Evolutionary conservation across 1,139 yeast genomes (phyloP), one percentile per base, ranked within the genome.

Genomic region (Sugiyamaella sp.): DNA sequence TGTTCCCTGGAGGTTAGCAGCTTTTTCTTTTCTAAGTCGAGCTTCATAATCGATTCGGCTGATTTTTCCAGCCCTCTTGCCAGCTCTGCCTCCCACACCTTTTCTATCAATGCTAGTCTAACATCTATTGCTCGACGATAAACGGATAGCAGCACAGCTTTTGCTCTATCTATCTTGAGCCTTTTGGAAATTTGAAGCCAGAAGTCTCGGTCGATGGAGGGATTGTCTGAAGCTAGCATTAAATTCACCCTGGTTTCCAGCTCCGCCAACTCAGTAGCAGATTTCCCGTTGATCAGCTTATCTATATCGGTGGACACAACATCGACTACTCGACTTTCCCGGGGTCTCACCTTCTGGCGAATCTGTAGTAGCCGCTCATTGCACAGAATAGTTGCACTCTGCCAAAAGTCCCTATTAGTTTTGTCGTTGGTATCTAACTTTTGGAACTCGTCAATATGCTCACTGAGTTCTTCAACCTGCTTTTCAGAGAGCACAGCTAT

Each of bases 291-390:
- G 1, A 71, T 55, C 2, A 70, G 53, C 12, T 60, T 57, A 19
- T 71, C 71, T 22, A 71, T 62, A 47, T 71, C 74, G 6, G 58
- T 63, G 3, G 64, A 49, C 1, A 71, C 72, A 1, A 59, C 56
- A 17, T 57, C 58, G 10, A 67, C 56, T 1, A 60, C 60, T 33
- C 61, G 46, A n/a, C 56, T 46, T 22, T 57, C 59, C 9, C 48
- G 51, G 14, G 53, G 57, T 4, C 32, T 46, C 10, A 32, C 19
- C 17, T 27, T 41, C 16, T 22, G 27, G 4, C 20, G 4, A n/a
- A 27, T 27, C 22, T 40, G 48, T 29, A 20, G 38, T 21, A 16
- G 38, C 27, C 38, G 55, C 33, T 48, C 55, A 21, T 37, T 27
- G 35, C 60, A 58, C 22, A 58, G 40, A 21, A 42, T 44, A 6